Evolutionary conservation across 2,329 filamentous ascomycete genomes (phyloP).

Genomic region (Tricladium varicosporioides): DNA sequence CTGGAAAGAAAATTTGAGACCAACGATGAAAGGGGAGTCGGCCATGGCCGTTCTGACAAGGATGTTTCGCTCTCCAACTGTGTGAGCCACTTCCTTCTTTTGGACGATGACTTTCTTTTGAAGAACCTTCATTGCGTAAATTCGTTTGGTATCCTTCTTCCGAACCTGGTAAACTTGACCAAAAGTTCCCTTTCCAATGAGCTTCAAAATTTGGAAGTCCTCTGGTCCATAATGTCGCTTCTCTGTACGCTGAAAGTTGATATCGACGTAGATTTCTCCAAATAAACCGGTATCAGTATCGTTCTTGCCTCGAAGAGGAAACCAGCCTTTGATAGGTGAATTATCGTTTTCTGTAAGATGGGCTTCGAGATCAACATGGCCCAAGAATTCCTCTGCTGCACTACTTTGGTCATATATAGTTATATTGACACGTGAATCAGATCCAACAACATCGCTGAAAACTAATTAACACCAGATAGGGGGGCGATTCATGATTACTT

Average conservation of each 20-base stretch:
- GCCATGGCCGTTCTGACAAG: slow-evolving; percentile 85
- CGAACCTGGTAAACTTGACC: slow-evolving; percentile 98
- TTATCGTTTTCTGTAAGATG: slow-evolving; percentile 63
- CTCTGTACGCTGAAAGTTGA: slow-evolving; percentile 81
- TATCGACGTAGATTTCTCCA: slow-evolving; percentile 86
- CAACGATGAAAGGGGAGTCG: slow-evolving; percentile 96
- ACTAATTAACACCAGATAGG: slow-evolving; percentile 17
- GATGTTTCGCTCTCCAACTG: slow-evolving; percentile 94
- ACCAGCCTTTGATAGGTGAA: slow-evolving; percentile 79
- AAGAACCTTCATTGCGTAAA: slow-evolving; percentile 98
- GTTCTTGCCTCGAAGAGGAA: slow-evolving; percentile 70
- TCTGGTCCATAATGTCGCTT: slow-evolving; percentile 91
- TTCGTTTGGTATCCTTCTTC: slow-evolving; percentile 92
- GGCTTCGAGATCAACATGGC: slow-evolving; percentile 81
- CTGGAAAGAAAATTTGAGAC: slow-evolving; percentile 97
- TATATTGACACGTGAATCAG: slow-evolving; percentile 85
- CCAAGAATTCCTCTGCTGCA: slow-evolving; percentile 85
- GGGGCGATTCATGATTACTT: slow-evolving; percentile 42
- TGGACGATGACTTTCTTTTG: slow-evolving; percentile 99
- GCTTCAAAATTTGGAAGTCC: slow-evolving; percentile 92
- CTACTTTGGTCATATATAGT: slow-evolving; percentile 85
- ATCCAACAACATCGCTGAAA: slow-evolving; percentile 83
- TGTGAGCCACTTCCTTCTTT: slow-evolving; percentile 98
- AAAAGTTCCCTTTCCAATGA: slow-evolving; percentile 98
- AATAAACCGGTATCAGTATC: slow-evolving; percentile 73